A percentile compares a stretch with the other conserved stretches of the same genome.
Conservation (phyloP, 331 rosid genomes). For the Pyracantha coccinea region DNA sequence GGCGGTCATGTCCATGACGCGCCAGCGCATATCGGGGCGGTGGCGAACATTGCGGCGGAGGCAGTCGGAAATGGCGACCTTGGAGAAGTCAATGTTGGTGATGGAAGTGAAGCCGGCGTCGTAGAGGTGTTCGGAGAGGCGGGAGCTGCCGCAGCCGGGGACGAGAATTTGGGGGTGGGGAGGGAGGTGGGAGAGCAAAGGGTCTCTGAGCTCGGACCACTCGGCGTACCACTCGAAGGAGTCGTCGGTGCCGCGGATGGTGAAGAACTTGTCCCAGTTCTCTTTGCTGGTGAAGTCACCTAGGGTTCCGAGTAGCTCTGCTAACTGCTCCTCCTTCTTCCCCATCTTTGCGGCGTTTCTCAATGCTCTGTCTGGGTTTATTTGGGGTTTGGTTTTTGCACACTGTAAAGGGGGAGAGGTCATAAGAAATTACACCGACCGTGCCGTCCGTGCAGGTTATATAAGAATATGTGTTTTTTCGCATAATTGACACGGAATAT, state of each 20-base stretch:
- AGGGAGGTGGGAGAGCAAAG: conserved; percentile 50
- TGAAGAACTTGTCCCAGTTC: conserved; percentile 95
- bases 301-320: conserved; percentile 56
- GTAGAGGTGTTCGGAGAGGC: conserved; percentile 81
- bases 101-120: conserved; percentile 58
- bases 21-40: conserved; percentile 91
- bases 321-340: conserved; percentile 18
- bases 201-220: conserved; percentile 55
- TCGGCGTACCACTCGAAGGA: conserved; percentile 96
- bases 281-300: conserved; percentile 91
- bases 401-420: no score
- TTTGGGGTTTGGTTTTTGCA: neutral
- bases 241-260: conserved; percentile 52
- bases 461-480: no score
- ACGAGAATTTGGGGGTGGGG: conserved; percentile 39
- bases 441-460: no score
- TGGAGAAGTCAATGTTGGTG: conserved; percentile 84
- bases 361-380: neutral
- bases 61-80: conserved; percentile 82
- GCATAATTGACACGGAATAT: no score
- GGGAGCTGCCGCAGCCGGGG: conserved; percentile 92
- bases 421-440: no score
- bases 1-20: conserved; percentile 87
- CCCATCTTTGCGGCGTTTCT: conserved; percentile 10
- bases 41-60: conserved; percentile 84